A percentile compares a stretch with the other conserved stretches of the same genome.
phyloP scores from a whole-genome alignment of 2,329 filamentous ascomycete species.

The Ceratocystis cacaofunesta region DNA sequence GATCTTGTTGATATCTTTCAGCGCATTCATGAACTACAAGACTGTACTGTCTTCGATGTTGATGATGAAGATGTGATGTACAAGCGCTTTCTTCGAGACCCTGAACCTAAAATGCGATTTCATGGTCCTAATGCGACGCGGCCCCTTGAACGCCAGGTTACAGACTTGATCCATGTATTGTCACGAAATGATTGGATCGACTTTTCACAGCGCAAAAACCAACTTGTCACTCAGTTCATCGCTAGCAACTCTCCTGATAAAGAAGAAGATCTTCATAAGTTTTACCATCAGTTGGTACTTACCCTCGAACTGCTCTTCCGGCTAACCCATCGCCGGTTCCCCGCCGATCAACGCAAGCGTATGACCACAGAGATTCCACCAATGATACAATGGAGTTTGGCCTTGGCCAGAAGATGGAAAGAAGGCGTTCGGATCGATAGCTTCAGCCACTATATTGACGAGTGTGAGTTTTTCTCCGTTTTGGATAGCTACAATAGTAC shows the following conservation, averaged over 20 bases:
- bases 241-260: conserved; percentile 44
- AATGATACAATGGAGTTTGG: conserved; percentile 56
- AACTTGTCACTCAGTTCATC: conserved; percentile 60
- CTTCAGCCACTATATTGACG: conserved; percentile 29
- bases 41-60: conserved; percentile 30
- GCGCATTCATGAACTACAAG: conserved; percentile 45
- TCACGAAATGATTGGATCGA: conserved; percentile 60
- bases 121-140: conserved; percentile 40
- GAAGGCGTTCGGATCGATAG: conserved; percentile 53
- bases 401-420: conserved; percentile 58
- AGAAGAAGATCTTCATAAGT: conserved; percentile 43
- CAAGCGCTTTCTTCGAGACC: conserved; percentile 49
- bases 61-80: conserved; percentile 45
- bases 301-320: conserved; percentile 57
- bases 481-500: too few relatives aligned
- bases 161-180: conserved; percentile 53
- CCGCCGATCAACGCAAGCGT: conserved; percentile 48
- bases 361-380: conserved; percentile 51
- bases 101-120: conserved; percentile 37
- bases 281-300: conserved; percentile 64
- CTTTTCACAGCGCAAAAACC: conserved; percentile 53
- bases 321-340: conserved; percentile 47
- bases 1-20: conserved; percentile 42
- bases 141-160: conserved; percentile 55
- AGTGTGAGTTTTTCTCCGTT: conserved; percentile 7